A percentile compares a stretch with the other conserved stretches of the same genome.
Evolutionary conservation across 192 early-diverging fungal genomes (phyloP).

Genomic region (Linnemannia schmuckeri): DNA sequence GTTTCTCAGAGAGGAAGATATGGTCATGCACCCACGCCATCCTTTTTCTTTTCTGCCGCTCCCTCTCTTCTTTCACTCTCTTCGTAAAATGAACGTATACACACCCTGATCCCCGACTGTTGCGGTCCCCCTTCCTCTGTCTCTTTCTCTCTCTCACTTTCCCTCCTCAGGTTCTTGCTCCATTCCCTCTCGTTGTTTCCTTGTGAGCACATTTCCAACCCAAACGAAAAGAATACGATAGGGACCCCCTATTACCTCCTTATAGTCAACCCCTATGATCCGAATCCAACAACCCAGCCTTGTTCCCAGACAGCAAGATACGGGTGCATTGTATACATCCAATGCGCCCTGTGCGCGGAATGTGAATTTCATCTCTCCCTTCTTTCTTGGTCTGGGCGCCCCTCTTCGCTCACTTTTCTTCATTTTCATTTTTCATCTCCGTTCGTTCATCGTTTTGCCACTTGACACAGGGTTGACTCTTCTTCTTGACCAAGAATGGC

Average conservation of each 20-base stretch:
- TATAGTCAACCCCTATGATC: neutral
- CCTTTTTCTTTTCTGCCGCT: neutral
- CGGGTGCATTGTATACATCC: neutral
- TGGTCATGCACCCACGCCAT: neutral
- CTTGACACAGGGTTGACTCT: neutral
- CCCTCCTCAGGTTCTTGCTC: too few relatives aligned
- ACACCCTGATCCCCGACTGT: neutral
- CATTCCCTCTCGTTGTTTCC: neutral
- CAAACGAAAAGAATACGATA: neutral
- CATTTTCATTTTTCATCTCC: neutral
- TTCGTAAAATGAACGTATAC: neutral
- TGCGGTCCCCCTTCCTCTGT: neutral
- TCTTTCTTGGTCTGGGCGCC: neutral
- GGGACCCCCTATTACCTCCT: neutral
- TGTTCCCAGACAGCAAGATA: neutral
- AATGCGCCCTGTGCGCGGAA: slow-evolving; percentile 3
- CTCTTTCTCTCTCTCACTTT: neutral
- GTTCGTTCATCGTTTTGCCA: neutral
- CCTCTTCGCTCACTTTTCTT: neutral
- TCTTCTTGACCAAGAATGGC: too few relatives aligned
- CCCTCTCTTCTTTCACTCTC: too few relatives aligned
- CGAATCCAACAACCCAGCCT: neutral
- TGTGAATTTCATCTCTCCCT: neutral
- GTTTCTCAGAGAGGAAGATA: neutral
- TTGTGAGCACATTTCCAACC: neutral